A percentile compares a stretch with the other conserved stretches of the same genome.
These are phyloP conservation scores for Magnaporthales sp. DNA, from an alignment of 2,329 filamentous ascomycete species.

Conservation along the genomic window DNA sequence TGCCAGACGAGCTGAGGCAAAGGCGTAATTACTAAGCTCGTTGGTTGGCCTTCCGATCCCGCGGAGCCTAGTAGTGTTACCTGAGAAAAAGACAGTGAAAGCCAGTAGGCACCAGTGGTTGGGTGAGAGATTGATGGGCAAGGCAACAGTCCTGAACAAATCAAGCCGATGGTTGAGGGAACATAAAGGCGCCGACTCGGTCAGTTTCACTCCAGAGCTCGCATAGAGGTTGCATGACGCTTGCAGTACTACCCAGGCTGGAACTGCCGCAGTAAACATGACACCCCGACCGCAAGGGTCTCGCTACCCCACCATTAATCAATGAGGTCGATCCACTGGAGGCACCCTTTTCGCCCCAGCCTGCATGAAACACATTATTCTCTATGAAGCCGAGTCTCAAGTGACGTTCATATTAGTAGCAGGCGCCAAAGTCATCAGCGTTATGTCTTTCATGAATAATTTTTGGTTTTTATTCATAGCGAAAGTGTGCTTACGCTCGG, in stretches of 20 bases:
- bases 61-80: not conserved
- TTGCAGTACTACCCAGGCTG: not conserved
- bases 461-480: not conserved
- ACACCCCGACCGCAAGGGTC: not conserved
- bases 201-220: not conserved
- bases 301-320: constrained; percentile 1
- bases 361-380: not conserved
- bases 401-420: not conserved
- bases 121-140: not conserved
- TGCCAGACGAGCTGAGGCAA: not conserved
- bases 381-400: not conserved
- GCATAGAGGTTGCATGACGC: not conserved
- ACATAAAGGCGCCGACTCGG: not conserved
- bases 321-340: not conserved
- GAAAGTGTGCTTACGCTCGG: not conserved
- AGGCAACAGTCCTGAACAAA: not conserved
- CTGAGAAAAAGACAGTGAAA: not conserved
- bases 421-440: not conserved
- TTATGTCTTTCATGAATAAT: not conserved
- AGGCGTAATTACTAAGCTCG: not conserved
- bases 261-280: not conserved
- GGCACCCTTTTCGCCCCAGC: not conserved
- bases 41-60: not conserved
- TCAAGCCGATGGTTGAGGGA: not conserved
- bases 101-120: not conserved